Conservation (phyloP, 2,329 filamentous ascomycete species). For the Dothistroma septosporum region DNA sequence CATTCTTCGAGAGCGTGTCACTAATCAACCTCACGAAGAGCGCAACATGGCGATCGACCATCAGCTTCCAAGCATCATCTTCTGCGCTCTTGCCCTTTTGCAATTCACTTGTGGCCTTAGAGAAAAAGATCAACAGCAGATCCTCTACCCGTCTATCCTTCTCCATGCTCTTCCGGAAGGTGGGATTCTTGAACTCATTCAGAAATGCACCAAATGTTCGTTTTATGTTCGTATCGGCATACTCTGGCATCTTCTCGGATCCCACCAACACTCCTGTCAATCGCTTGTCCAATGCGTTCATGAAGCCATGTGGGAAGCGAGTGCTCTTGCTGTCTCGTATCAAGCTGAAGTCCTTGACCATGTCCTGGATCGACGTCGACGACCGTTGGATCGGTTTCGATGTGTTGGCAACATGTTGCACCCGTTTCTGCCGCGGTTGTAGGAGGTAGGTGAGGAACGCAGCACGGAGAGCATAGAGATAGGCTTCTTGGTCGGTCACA, state of each 20-base stretch:
- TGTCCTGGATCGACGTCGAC: constrained; percentile 69
- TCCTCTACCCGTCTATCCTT: constrained; percentile 92
- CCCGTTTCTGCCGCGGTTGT: constrained; percentile 82
- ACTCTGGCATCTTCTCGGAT: constrained; percentile 79
- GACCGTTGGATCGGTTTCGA: constrained; percentile 62
- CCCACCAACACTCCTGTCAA: constrained; percentile 77
- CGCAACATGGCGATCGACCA: constrained; percentile 91
- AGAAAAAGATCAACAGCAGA: constrained; percentile 92
- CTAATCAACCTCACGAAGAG: constrained; percentile 86
- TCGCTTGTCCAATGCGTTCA: constrained; percentile 68
- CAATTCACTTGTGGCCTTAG: constrained; percentile 85
- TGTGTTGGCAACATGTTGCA: constrained; percentile 70
- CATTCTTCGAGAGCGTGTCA: constrained; percentile 73
- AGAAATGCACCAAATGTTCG: constrained; percentile 92
- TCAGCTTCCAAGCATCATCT: constrained; percentile 84
- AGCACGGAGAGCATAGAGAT: constrained; percentile 82
- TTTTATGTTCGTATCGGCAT: constrained; percentile 84
- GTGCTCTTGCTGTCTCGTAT: constrained; percentile 66
- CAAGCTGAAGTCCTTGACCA: constrained; percentile 80
- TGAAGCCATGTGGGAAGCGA: constrained; percentile 67
- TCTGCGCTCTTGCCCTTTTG: constrained; percentile 69
- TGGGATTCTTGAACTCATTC: constrained; percentile 83
- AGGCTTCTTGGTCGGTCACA: constrained; percentile 68
- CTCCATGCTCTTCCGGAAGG: constrained; percentile 85
- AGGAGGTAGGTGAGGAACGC: constrained; percentile 91